Percentiles rank a stretch among this genome's conserved stretches.
phyloP scores from a whole-genome alignment of 2,329 filamentous ascomycete genomes.

The Cladophialophora carrionii region DNA sequence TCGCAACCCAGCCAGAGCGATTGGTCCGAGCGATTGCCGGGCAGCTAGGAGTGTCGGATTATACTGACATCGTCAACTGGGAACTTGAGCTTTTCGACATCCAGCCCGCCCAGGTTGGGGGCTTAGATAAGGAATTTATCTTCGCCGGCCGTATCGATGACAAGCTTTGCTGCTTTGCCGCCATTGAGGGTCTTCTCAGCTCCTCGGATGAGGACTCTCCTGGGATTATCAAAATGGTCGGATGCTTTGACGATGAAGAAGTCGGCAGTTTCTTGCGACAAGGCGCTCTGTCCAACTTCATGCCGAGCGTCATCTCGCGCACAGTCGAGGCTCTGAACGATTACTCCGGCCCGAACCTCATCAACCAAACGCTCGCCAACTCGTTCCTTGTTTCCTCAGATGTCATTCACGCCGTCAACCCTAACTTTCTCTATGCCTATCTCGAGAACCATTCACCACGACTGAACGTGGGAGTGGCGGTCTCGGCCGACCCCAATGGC shows the following conservation, averaged over 20 bases:
- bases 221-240: constrained; percentile 81
- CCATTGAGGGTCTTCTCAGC: constrained; percentile 78
- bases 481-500: constrained; percentile 83
- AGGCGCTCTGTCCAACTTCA: constrained; percentile 86
- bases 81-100: constrained; percentile 93
- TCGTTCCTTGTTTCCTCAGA: constrained; percentile 92
- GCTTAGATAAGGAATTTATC: constrained; percentile 89
- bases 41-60: constrained; percentile 73
- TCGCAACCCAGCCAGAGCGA: constrained; percentile 78
- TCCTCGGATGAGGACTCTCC: constrained; percentile 57
- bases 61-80: constrained; percentile 85
- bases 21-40: constrained; percentile 81
- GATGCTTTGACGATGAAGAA: constrained; percentile 96
- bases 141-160: constrained; percentile 95
- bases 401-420: constrained; percentile 91
- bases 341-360: constrained; percentile 54
- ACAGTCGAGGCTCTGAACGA: constrained; percentile 64
- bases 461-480: constrained; percentile 82
- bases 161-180: constrained; percentile 94
- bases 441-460: constrained; percentile 82
- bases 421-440: constrained; percentile 85
- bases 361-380: constrained; percentile 84
- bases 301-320: constrained; percentile 78
- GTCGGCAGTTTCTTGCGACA: constrained; percentile 90
- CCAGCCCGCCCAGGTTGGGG: constrained; percentile 80